Percentiles rank a stretch among this genome's conserved stretches.
Conservation (phyloP, 768 basidiomycete genomes). For the Paxillus rubicundulus region DNA sequence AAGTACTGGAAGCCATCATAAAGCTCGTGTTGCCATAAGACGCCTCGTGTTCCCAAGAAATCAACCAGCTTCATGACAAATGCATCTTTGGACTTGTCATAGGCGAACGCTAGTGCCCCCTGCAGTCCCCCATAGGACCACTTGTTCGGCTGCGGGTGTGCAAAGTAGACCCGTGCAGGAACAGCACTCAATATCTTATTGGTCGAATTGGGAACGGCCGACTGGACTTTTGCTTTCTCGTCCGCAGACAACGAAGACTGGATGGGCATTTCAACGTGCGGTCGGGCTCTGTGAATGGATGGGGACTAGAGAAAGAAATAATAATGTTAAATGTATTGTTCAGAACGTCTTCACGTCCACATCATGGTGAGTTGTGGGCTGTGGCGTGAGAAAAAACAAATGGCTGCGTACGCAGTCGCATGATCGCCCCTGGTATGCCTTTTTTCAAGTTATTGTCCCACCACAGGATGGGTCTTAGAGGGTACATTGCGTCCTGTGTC, state of each 20-base stretch:
- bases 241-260: slow-evolving; percentile 66
- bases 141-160: slow-evolving; percentile 66
- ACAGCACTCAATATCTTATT: slow-evolving; percentile 84
- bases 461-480: too few species aligned
- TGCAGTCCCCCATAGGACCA: slow-evolving; percentile 90
- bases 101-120: slow-evolving; percentile 75
- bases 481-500: too few species aligned
- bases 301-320: slow-evolving; percentile 2
- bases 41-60: slow-evolving; percentile 75
- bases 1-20: slow-evolving; percentile 79
- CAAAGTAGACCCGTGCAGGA: slow-evolving; percentile 87
- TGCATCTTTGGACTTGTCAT: slow-evolving; percentile 54
- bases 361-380: background rate
- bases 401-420: too few species aligned
- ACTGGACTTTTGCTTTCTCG: slow-evolving; percentile 78
- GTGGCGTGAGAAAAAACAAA: slow-evolving; percentile 10
- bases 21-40: slow-evolving; percentile 92
- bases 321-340: background rate
- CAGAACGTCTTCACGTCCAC: slow-evolving; percentile 7
- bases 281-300: background rate
- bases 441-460: too few species aligned
- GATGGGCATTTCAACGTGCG: slow-evolving; percentile 57
- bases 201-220: slow-evolving; percentile 47
- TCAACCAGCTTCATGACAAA: slow-evolving; percentile 81
- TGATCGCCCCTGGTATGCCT: too few species aligned